Conservation (phyloP, 2,329 filamentous ascomycete species). For the Calonectria fujianensis region DNA sequence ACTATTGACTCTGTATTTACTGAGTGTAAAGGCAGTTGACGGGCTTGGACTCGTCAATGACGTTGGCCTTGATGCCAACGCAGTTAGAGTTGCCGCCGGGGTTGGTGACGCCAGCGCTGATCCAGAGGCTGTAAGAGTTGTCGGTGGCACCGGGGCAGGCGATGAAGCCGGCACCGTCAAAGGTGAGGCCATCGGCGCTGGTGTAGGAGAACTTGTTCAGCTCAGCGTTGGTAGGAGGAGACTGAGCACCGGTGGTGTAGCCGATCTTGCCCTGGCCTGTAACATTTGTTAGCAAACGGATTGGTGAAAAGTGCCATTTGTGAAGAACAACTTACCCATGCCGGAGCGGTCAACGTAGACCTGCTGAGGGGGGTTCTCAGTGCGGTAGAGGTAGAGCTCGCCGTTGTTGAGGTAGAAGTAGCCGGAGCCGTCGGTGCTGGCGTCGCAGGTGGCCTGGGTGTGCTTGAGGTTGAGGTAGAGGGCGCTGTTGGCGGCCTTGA, state of each 20-base stretch:
- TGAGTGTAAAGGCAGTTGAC: slow-evolving; percentile 62
- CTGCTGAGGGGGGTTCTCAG: slow-evolving; percentile 65
- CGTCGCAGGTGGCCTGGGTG: slow-evolving; percentile 71
- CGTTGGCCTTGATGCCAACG: slow-evolving; percentile 59
- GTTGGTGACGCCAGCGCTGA: slow-evolving; percentile 55
- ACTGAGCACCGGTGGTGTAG: slow-evolving; percentile 67
- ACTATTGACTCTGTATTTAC: not conserved
- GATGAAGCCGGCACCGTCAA: slow-evolving; percentile 66
- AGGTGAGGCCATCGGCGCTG: slow-evolving; percentile 65
- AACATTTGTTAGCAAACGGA: too few relatives aligned
- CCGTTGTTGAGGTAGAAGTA: slow-evolving; percentile 69
- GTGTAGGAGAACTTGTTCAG: slow-evolving; percentile 68
- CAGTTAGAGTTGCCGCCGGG: slow-evolving; percentile 63
- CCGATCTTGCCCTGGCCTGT: slow-evolving; percentile 69
- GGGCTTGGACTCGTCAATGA: slow-evolving; percentile 55
- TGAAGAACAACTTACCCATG: slow-evolving; percentile 61
- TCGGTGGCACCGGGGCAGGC: slow-evolving; percentile 70
- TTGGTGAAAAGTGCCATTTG: too few relatives aligned
- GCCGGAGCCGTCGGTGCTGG: slow-evolving; percentile 62
- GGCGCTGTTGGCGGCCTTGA: slow-evolving; percentile 66
- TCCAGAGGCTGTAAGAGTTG: slow-evolving; percentile 64
- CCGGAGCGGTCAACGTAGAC: slow-evolving; percentile 74
- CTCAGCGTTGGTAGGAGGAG: slow-evolving; percentile 64
- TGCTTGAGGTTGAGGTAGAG: slow-evolving; percentile 65
- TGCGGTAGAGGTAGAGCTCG: slow-evolving; percentile 68